Conservation (phyloP, 371 early-diverging fungal genomes). For the Syncephalastrum contaminatum region DNA sequence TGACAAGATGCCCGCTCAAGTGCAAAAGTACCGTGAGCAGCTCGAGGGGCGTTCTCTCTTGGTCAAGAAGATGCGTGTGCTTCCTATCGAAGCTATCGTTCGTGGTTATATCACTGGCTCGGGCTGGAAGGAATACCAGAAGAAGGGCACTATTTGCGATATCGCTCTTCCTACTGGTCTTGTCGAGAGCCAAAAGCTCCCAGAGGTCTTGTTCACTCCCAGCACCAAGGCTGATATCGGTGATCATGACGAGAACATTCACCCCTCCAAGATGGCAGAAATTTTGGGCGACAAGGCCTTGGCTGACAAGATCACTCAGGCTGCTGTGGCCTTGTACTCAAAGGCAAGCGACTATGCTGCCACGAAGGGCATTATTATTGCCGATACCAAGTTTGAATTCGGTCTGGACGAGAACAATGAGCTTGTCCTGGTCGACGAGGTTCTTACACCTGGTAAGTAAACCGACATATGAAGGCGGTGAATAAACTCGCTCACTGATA, state of each 20-base stretch:
- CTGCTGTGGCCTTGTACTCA: slow-evolving; percentile 45
- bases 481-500: not conserved
- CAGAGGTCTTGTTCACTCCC: slow-evolving; percentile 89
- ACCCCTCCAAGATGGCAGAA: slow-evolving; percentile 84
- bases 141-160: slow-evolving; percentile 91
- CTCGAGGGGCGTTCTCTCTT: slow-evolving; percentile 88
- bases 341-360: slow-evolving; percentile 77
- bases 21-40: slow-evolving; percentile 86
- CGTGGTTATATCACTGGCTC: slow-evolving; percentile 97
- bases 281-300: slow-evolving; percentile 72
- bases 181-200: slow-evolving; percentile 82
- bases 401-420: slow-evolving; percentile 84
- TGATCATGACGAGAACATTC: slow-evolving; percentile 96
- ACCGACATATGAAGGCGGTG: not conserved
- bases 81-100: slow-evolving; percentile 98
- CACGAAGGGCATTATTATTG: slow-evolving; percentile 91
- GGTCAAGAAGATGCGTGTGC: slow-evolving; percentile 88
- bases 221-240: slow-evolving; percentile 98
- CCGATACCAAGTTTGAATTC: slow-evolving; percentile 99
- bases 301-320: slow-evolving; percentile 37
- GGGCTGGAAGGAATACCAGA: slow-evolving; percentile 93
- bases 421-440: slow-evolving; percentile 91
- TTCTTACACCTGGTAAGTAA: slow-evolving; percentile 87
- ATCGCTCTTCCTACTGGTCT: slow-evolving; percentile 82
- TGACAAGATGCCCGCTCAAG: slow-evolving; percentile 86